Evolutionary conservation across 2,329 filamentous ascomycete species (phyloP).

Genomic region (Alternaria incomplexa): DNA sequence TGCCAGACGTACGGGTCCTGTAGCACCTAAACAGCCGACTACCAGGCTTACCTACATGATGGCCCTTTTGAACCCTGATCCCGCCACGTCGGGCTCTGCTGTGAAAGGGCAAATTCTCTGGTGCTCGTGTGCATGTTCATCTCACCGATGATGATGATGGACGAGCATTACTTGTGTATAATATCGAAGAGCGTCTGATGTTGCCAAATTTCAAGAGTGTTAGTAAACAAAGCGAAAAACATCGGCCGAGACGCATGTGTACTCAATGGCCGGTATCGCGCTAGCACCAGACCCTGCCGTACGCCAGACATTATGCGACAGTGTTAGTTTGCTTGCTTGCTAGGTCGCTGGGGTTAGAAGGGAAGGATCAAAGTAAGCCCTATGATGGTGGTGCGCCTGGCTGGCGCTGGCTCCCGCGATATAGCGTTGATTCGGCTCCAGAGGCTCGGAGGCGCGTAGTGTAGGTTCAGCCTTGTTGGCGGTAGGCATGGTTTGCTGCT

Average conservation of each 20-base stretch:
- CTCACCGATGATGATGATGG: slow-evolving; percentile 20
- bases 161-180: not conserved
- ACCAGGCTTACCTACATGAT: slow-evolving; percentile 4
- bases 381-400: slow-evolving; percentile 11
- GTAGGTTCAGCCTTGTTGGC: slow-evolving; percentile 19
- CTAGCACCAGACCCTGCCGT: slow-evolving; percentile 20
- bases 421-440: slow-evolving; percentile 20
- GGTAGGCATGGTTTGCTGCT: slow-evolving; percentile 7
- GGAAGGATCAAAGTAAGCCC: slow-evolving; percentile 9
- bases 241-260: not conserved
- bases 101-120: slow-evolving; percentile 20
- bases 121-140: slow-evolving; percentile 11
- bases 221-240: slow-evolving; percentile 13
- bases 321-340: slow-evolving; percentile 9
- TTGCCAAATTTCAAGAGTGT: slow-evolving; percentile 26
- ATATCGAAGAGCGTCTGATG: not conserved
- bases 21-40: slow-evolving; percentile 5
- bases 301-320: slow-evolving; percentile 1
- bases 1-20: slow-evolving; percentile 1
- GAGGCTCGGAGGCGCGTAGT: slow-evolving; percentile 18
- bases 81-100: slow-evolving; percentile 33
- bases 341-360: slow-evolving; percentile 6
- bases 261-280: slow-evolving; percentile 25
- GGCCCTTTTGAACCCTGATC: slow-evolving; percentile 16
- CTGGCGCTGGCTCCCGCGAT: slow-evolving; percentile 15